Percentiles rank a stretch among this genome's conserved stretches.
Evolutionary conservation across 2,329 filamentous ascomycete genomes (phyloP).

Genomic region (Fusarium pseudoanthophilum): DNA sequence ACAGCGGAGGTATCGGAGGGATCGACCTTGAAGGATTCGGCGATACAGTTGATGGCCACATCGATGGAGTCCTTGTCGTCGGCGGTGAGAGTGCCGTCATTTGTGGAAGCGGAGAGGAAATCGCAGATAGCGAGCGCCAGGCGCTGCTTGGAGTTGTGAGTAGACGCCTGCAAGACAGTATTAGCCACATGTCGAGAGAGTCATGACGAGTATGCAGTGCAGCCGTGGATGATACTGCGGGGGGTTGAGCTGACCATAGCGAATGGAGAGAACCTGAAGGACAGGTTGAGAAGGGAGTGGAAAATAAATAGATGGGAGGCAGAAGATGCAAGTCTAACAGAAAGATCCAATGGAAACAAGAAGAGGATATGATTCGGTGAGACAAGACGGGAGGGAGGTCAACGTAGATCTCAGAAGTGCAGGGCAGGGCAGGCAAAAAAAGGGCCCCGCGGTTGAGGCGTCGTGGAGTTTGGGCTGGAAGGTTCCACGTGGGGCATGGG

Average conservation of each 20-base stretch:
- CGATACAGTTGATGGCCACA: constrained; percentile 92
- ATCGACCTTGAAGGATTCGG: constrained; percentile 95
- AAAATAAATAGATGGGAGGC: not conserved
- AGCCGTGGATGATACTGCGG: constrained; percentile 12
- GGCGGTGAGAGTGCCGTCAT: constrained; percentile 85
- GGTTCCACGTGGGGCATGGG: constrained; percentile 46
- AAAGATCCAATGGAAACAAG: constrained; percentile 13
- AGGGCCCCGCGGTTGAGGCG: constrained; percentile 38
- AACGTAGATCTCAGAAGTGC: constrained; percentile 15
- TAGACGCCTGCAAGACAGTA: constrained; percentile 42
- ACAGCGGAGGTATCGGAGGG: constrained; percentile 78
- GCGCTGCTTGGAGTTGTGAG: constrained; percentile 74
- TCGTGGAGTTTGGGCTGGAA: constrained; percentile 44
- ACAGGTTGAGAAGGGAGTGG: constrained; percentile 5
- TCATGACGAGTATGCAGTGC: constrained; percentile 7
- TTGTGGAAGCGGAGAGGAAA: constrained; percentile 85
- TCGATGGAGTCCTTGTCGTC: constrained; percentile 96
- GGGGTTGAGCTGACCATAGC: constrained; percentile 26
- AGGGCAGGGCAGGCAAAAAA: constrained; percentile 17
- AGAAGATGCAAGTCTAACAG: not conserved
- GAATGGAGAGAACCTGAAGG: constrained; percentile 12
- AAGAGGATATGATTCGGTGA: not conserved
- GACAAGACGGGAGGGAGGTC: constrained; percentile 2
- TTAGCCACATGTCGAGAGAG: constrained; percentile 11
- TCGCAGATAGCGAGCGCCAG: constrained; percentile 97